Evolutionary conservation across 1,139 yeast genomes (phyloP).

Genomic region (Taphrina populina): DNA sequence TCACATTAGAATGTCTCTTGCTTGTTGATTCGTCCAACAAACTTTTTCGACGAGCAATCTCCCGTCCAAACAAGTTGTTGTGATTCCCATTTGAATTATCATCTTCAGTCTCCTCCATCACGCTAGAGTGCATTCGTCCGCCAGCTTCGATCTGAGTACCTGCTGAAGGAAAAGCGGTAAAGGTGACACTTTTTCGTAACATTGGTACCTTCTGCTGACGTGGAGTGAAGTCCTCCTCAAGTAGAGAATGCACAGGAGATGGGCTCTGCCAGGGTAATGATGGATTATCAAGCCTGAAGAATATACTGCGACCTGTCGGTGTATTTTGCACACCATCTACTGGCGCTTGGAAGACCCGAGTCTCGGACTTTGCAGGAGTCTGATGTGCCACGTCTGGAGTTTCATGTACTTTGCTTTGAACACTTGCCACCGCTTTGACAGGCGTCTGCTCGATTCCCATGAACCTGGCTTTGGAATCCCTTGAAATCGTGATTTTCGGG

Average conservation of each 20-base stretch:
- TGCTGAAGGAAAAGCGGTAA: not conserved
- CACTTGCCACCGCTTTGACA: not conserved
- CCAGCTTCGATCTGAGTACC: too few species aligned
- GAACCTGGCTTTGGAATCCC: slow-evolving; percentile 22
- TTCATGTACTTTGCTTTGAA: not conserved
- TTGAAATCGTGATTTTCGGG: slow-evolving; percentile 2
- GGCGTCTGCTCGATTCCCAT: slow-evolving; percentile 29
- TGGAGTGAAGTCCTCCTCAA: not conserved
- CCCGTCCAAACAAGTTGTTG: slow-evolving; percentile 6
- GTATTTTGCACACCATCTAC: slow-evolving; percentile 16
- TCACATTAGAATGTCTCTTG: too few species aligned
- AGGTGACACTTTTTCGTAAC: slow-evolving; percentile 13
- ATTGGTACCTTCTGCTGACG: not conserved
- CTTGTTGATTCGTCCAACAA: too few species aligned
- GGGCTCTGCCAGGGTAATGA: not conserved
- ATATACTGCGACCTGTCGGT: slow-evolving; percentile 6
- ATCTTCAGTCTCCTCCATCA: too few species aligned
- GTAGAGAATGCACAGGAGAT: not conserved
- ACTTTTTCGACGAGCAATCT: slow-evolving; percentile 4
- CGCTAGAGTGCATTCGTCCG: too few species aligned
- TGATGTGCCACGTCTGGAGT: not conserved
- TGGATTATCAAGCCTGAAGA: slow-evolving; percentile 17
- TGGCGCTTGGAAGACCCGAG: slow-evolving; percentile 8
- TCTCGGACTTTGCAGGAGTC: not conserved
- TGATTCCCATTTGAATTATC: not conserved